Evolutionary conservation across 495 filamentous ascomycete genomes (phyloP).

Genomic region (Tuber magnatum): DNA sequence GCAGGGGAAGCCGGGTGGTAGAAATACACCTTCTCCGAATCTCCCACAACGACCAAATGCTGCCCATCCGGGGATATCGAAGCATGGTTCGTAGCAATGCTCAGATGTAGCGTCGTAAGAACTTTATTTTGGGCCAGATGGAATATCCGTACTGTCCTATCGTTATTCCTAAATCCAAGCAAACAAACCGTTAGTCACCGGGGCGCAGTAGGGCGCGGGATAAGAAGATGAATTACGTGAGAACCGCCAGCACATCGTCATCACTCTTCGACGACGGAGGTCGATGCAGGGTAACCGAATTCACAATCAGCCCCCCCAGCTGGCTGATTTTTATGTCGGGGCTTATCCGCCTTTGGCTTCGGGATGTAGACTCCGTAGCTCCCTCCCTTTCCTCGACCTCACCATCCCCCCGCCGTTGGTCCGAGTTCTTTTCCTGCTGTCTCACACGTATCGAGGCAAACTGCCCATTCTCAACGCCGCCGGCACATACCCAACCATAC

Average conservation of each 20-base stretch:
- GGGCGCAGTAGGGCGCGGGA: constrained; percentile 5
- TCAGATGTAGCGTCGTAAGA: constrained; percentile 61
- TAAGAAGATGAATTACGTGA: constrained; percentile 49
- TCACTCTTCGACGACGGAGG: constrained; percentile 47
- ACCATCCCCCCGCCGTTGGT: constrained; percentile 11
- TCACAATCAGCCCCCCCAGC: constrained; percentile 57
- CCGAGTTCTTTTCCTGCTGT: constrained; percentile 33
- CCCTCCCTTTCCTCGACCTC: constrained; percentile 14
- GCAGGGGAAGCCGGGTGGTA: constrained; percentile 49
- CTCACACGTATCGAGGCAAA: constrained; percentile 68
- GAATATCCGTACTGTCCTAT: constrained; percentile 73
- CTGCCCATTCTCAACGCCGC: constrained; percentile 71
- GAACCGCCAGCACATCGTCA: constrained; percentile 57
- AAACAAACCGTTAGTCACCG: constrained; percentile 27
- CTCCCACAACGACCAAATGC: constrained; percentile 74
- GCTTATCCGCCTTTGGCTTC: constrained; percentile 18
- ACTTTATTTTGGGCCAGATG: constrained; percentile 57
- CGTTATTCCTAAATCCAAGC: constrained; percentile 61
- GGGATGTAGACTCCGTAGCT: constrained; percentile 1
- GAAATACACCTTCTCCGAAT: constrained; percentile 75
- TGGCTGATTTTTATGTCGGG: constrained; percentile 51
- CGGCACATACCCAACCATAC: constrained; percentile 81
- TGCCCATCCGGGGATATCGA: constrained; percentile 82
- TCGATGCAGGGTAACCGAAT: constrained; percentile 63
- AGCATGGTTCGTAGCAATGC: constrained; percentile 81